Percentiles rank a stretch among this genome's conserved stretches.
These are phyloP conservation scores for Fusarium sambucinum DNA, from an alignment of 2,329 filamentous ascomycete genomes.

Conservation along the genomic window DNA sequence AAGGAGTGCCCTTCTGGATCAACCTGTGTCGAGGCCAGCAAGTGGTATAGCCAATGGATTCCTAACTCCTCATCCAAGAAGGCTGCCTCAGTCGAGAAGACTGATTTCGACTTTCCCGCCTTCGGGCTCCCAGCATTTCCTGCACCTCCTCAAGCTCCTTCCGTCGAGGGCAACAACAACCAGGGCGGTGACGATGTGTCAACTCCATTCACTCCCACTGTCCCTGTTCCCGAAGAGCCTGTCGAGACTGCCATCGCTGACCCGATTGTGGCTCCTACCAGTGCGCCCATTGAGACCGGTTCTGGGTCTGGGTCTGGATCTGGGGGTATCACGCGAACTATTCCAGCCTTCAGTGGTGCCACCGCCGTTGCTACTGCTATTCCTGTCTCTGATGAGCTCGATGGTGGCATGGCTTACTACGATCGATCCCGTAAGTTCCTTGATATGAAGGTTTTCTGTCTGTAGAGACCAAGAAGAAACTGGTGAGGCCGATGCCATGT, in stretches of 20 bases:
- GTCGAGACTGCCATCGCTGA: background rate
- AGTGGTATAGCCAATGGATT: slow-evolving; percentile 43
- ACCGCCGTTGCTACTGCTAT: slow-evolving; percentile 37
- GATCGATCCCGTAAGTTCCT: slow-evolving; percentile 40
- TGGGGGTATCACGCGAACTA: slow-evolving; percentile 35
- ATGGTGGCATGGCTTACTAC: slow-evolving; percentile 40
- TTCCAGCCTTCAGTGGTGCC: slow-evolving; percentile 38
- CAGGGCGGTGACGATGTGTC: background rate
- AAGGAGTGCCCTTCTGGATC: slow-evolving; percentile 34
- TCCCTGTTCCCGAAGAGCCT: slow-evolving; percentile 5
- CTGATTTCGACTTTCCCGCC: background rate
- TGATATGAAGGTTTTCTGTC: background rate
- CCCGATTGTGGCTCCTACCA: slow-evolving; percentile 5
- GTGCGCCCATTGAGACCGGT: background rate
- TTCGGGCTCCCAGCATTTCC: background rate
- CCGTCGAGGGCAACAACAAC: background rate
- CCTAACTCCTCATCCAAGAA: slow-evolving; percentile 7
- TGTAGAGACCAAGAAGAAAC: slow-evolving; percentile 49
- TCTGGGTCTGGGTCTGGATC: slow-evolving; percentile 18
- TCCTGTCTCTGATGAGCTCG: slow-evolving; percentile 37
- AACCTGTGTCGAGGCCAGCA: slow-evolving; percentile 31
- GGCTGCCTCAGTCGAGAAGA: slow-evolving; percentile 13
- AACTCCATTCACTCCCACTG: background rate
- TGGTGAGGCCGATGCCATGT: slow-evolving; percentile 57
- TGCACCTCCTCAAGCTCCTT: background rate